Evolutionary conservation across 768 basidiomycete species (phyloP).

Genomic region (Clavulina sp.): DNA sequence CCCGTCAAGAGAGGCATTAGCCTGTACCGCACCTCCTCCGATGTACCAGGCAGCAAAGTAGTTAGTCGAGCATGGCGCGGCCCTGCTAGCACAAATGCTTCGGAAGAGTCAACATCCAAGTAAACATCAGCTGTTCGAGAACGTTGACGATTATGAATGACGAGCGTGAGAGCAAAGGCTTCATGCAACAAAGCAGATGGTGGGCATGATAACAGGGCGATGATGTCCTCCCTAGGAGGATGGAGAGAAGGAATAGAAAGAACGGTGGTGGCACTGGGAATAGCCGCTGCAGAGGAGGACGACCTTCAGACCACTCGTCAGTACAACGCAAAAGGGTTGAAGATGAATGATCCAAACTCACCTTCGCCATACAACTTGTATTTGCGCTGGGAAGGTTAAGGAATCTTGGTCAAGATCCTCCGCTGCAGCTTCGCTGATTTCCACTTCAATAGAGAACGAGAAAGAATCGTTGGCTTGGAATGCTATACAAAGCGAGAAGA

Average conservation of each 20-base stretch:
- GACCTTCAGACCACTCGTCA: not conserved
- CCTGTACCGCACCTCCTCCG: conserved; percentile 48
- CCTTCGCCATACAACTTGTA: conserved; percentile 52
- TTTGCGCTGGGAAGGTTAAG: conserved; percentile 37
- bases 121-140: conserved; percentile 49
- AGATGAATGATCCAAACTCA: conserved; percentile 15
- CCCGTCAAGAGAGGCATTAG: conserved; percentile 64
- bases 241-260: conserved; percentile 44
- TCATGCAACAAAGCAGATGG: conserved; percentile 45
- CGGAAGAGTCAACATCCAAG: conserved; percentile 53
- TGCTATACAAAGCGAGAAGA: conserved; percentile 14
- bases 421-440: conserved; percentile 24
- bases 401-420: conserved; percentile 18
- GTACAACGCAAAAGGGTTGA: not conserved
- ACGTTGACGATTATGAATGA: conserved; percentile 47
- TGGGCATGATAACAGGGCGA: conserved; percentile 49
- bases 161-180: conserved; percentile 36
- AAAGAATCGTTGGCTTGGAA: conserved; percentile 34
- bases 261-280: conserved; percentile 25
- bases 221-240: conserved; percentile 42
- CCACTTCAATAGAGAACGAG: conserved; percentile 36
- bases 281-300: not conserved
- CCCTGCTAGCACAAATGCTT: conserved; percentile 72
- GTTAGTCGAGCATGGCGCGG: conserved; percentile 48
- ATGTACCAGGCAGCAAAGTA: conserved; percentile 53